A percentile compares a stretch with the other conserved stretches of the same genome.
phyloP scores from a whole-genome alignment of 139 green algal genomes.

The Chlamydomonas applanata region DNA sequence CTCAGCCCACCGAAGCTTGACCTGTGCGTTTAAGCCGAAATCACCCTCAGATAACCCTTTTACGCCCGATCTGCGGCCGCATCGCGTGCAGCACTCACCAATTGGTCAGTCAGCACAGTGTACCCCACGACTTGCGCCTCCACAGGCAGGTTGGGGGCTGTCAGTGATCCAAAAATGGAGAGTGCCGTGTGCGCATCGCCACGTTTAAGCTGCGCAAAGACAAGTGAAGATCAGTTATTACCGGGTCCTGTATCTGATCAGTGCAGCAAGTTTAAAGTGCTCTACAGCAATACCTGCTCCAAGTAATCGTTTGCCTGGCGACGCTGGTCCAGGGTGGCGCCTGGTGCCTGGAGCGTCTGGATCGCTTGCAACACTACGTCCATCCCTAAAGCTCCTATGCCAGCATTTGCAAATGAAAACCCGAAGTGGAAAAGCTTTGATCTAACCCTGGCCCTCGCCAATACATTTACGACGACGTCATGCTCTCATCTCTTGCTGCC shows the following conservation, averaged over 20 bases:
- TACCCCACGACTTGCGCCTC: constrained; percentile 37
- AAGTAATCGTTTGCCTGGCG: too few relatives aligned
- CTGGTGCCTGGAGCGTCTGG: background rate
- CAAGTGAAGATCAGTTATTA: background rate
- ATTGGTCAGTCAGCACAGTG: constrained; percentile 12
- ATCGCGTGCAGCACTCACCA: background rate
- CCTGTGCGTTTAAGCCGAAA: constrained; percentile 8
- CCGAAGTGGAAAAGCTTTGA: too few relatives aligned
- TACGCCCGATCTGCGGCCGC: too few relatives aligned
- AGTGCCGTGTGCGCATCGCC: constrained; percentile 30
- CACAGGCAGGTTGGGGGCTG: constrained; percentile 21
- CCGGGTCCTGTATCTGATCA: background rate
- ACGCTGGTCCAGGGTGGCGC: background rate
- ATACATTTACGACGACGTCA: too few relatives aligned
- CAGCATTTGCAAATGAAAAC: too few relatives aligned
- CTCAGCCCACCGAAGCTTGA: constrained; percentile 31
- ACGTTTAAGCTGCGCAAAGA: constrained; percentile 26
- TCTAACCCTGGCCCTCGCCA: too few relatives aligned
- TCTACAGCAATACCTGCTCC: background rate
- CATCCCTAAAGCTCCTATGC: too few relatives aligned
- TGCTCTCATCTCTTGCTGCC: too few relatives aligned
- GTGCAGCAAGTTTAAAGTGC: background rate
- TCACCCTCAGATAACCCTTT: too few relatives aligned
- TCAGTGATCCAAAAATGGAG: constrained; percentile 19
- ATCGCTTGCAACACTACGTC: background rate